Percentiles rank a stretch among this genome's conserved stretches.
phyloP scores from a whole-genome alignment of 768 basidiomycete genomes.

The Paxillus rubicundulus region DNA sequence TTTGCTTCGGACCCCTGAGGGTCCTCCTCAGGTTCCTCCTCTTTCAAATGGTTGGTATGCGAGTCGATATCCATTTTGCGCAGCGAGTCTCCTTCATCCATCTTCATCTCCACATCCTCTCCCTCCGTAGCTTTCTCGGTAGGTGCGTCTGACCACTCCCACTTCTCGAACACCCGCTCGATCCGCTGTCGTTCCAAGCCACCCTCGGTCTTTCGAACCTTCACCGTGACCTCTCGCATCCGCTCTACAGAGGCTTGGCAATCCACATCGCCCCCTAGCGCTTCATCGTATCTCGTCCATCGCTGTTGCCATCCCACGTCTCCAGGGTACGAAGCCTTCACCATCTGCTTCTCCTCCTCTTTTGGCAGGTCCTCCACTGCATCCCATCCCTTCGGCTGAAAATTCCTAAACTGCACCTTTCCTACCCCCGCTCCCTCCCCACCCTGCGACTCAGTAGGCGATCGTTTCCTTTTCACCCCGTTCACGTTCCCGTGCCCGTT shows the following conservation, averaged over 20 bases:
- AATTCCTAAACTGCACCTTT: conserved; percentile 55
- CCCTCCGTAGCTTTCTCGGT: conserved; percentile 2
- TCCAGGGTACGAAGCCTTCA: conserved; percentile 40
- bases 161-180: conserved; percentile 65
- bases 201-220: conserved; percentile 51
- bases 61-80: conserved; percentile 6
- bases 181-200: conserved; percentile 71
- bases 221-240: conserved; percentile 50
- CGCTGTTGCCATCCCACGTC: conserved; percentile 43
- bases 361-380: conserved; percentile 40
- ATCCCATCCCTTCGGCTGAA: conserved; percentile 70
- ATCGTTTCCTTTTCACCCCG: conserved; percentile 41
- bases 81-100: conserved; percentile 14
- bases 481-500: conserved; percentile 26
- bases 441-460: conserved; percentile 18
- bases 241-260: conserved; percentile 41
- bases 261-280: conserved; percentile 29
- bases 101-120: conserved; percentile 32
- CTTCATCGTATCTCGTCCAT: conserved; percentile 40
- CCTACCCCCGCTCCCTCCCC: conserved; percentile 9
- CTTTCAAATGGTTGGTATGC: conserved; percentile 3
- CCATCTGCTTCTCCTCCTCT: conserved; percentile 39
- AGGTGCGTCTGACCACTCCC: conserved; percentile 48
- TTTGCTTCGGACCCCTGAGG: not conserved
- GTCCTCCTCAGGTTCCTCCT: conserved; percentile 8